Evolutionary conservation across 345 rosid genomes (phyloP).

Genomic region (Geranium rotundifolium): DNA sequence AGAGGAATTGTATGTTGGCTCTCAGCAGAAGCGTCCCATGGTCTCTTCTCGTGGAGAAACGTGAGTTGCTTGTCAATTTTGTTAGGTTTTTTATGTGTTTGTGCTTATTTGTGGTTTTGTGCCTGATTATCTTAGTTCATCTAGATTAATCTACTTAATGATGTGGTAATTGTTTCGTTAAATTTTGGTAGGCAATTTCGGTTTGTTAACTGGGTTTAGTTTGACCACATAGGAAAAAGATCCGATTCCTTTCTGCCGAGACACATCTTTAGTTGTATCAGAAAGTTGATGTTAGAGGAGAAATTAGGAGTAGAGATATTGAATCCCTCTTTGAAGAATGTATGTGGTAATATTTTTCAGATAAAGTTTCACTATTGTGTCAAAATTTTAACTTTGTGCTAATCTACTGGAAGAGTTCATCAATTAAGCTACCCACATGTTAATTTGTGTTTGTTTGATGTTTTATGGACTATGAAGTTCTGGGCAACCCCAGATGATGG

Average conservation of each 20-base stretch:
- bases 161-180: background rate
- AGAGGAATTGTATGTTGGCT: conserved; percentile 51
- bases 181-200: background rate
- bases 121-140: background rate
- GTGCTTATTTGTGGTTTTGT: background rate
- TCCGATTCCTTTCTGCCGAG: no score
- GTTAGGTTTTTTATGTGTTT: conserved; percentile 2
- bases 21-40: conserved; percentile 50
- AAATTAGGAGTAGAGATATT: no score
- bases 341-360: no score
- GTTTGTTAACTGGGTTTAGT: no score
- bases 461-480: conserved; percentile 34
- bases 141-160: conserved; percentile 7
- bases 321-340: no score
- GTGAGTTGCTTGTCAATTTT: conserved; percentile 28
- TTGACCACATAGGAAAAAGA: no score
- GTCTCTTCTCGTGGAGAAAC: conserved; percentile 63
- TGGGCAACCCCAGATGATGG: conserved; percentile 47
- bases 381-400: background rate
- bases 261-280: no score
- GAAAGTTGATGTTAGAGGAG: no score
- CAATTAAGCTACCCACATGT: background rate
- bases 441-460: background rate
- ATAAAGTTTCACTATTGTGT: background rate
- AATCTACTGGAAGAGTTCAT: background rate